Base-by-base conservation (phyloP, 2,329 filamentous ascomycete genomes). In the Metarhizium rileyi region DNA sequence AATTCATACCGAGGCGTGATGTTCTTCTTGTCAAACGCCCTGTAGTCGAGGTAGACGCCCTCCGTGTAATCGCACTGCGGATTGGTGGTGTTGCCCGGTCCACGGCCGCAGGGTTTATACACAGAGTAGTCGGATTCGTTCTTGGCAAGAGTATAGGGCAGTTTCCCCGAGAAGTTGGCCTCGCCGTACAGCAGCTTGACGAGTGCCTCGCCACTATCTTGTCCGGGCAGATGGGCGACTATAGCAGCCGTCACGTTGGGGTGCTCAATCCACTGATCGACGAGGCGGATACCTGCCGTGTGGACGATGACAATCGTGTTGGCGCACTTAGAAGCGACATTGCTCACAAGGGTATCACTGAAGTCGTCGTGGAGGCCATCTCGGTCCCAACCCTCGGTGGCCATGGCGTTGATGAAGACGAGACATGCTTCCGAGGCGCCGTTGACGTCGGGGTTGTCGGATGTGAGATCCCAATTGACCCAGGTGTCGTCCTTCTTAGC, bases 321-420 rank as follows among this genome's bases (percentile, higher is more conserved):
- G 50, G 70, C 64, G 58, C 81, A 86, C 50, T 76, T 73, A 1
- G 68, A 65, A 0, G 83, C 82, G 0, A 85, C 77, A 49, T 78
- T 79, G 1, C 67, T 61, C 0, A 87, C 73, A 0, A 86, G 68
- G 0, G 65, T 64, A 52, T 86, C 82, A 51, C 78, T 82, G 36
- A 78, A 78, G 54, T 83, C 84, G 59, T 94, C 87, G 45, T 79
- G 77, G 22, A 93, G 75, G 10, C 77, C 77, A 0, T 78, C 69
- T 38, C 81, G 74, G 53, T 88, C 76, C 65, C 78, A 89, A 0
- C 86, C 87, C 66, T 95, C 90, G 0, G 87, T 86, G 1, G 85
- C 80, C 62, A 90, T 87, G 30, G 75, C 78, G 61, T 86, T 95
- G 50, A 83, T 85, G 63, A 95, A 95, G 1, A 93, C 89, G 38